Evolutionary conservation across 1,284 basidiomycete genomes (phyloP), one percentile per base, ranked within the genome.

Genomic region (Mycena citricolor): DNA sequence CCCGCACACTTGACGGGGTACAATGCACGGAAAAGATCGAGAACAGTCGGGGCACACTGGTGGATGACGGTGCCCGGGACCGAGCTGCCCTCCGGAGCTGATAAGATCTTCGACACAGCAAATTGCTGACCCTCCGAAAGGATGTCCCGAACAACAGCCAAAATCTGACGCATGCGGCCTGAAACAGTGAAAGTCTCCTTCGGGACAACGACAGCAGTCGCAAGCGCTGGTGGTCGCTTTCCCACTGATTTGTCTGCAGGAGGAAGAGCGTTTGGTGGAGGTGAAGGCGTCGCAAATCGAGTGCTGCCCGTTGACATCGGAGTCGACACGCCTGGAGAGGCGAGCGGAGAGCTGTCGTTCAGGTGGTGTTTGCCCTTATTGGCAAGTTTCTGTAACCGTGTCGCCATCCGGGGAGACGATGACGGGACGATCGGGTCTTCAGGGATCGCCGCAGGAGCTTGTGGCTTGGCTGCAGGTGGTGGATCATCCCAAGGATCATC

Each of bases 21-120:
- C 23, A 94, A 67, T 0, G 87, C 90, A 30, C 86, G 80, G 65
- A 86, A 90, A 5, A 97, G 68, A 49, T 94, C 91, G 34, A 95
- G 72, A 3, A 86, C 71, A 23, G 86, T 77, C 1, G 79, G 68
- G 24, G 84, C 76, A 2, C 84, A 72, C 54, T 83, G 77, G 28
- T 76, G 61, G 14, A 90, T 67, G 25, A 81, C 63, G 1, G 61
- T 68, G 10, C 83, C 83, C n/a, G 76, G 70, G 1, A 49, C 1
- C 55, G 59, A 11, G 49, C 54, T 8, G 65, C 56, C 13, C 61
- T 52, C n/a, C 59, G 55, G 20, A 13, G 65, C 41, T 35, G 66
- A 56, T 26, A 85, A 72, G 29, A 84, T 64, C n/a, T 69, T 69
- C 0, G 85, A 80, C 2, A 69, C 61, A 6, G 70, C 67, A 34